Evolutionary conservation across 768 basidiomycete genomes (phyloP).

Genomic region (Hericium coralloides): DNA sequence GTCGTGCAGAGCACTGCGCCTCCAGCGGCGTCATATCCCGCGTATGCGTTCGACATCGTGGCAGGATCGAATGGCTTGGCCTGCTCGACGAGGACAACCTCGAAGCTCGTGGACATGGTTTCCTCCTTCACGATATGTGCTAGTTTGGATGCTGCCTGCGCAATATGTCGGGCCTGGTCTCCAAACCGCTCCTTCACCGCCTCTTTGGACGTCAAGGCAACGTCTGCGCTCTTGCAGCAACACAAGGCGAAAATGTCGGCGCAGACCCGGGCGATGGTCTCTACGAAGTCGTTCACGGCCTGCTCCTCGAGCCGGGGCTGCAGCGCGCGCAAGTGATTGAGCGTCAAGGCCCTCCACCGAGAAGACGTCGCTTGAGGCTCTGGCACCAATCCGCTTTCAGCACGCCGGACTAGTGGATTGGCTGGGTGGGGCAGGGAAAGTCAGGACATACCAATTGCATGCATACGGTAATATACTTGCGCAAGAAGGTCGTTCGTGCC

Average conservation of each 20-base stretch:
- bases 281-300: constrained; percentile 62
- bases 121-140: constrained; percentile 62
- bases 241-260: constrained; percentile 58
- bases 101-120: constrained; percentile 71
- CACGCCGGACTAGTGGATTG: constrained; percentile 15
- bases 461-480: constrained; percentile 53
- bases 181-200: constrained; percentile 41
- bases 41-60: constrained; percentile 56
- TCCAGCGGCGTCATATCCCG: constrained; percentile 39
- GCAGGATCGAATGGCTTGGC: constrained; percentile 39
- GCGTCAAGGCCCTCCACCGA: constrained; percentile 69
- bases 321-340: constrained; percentile 55
- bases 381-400: constrained; percentile 18
- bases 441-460: constrained; percentile 35
- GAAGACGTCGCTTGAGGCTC: constrained; percentile 75
- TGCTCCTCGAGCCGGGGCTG: constrained; percentile 61
- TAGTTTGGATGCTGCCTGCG: constrained; percentile 52
- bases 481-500: constrained; percentile 59
- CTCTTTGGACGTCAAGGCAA: constrained; percentile 14
- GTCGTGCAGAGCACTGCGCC: constrained; percentile 52
- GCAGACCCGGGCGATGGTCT: constrained; percentile 66
- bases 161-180: constrained; percentile 57
- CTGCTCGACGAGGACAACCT: constrained; percentile 53
- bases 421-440: not conserved
- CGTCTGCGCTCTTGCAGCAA: constrained; percentile 32